Evolutionary conservation across 352 stramenopile species (phyloP), one percentile per base, ranked within the genome.

Genomic region (Phytopythium ostracodes): DNA sequence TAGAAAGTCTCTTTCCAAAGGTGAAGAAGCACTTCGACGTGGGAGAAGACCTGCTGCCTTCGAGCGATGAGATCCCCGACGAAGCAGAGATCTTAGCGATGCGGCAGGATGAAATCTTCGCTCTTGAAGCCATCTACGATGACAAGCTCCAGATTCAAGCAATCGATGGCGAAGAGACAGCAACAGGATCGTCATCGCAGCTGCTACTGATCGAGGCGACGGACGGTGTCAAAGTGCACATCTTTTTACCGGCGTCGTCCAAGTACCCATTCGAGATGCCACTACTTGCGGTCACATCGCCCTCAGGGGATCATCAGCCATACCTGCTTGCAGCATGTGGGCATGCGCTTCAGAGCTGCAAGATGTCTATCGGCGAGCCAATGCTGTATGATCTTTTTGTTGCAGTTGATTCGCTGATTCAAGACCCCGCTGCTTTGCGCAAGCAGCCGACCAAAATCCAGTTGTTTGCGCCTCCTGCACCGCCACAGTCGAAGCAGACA

Each of bases 351-450:
- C 75, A 86, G 51, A 77, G 75, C n/a, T 84, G 74, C 33, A 62
- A 71, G 11, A 73, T 71, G 15, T 72, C 70, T 1, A 69, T 92
- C 9, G 87, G 87, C 8, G 87, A 92, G 18, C 87, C 87, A 2
- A 86, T 92, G 73, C 72, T 95, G 18, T 95, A 93, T 64, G 82
- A 93, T 47, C 74, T 95, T 22, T 88, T 76, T 54, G 82, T 89
- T 47, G 74, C 81, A 1, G 70, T 92, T 14, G 82, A 93, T 53
- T 75, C 70, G 3, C 71, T 86, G 36, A 59, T 89, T 17, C 66
- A 74, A 12, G 66, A 87, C 25, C 59, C 65, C 12, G 62, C 59
- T 11, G 63, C 68, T 15, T 63, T 78, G 20, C 47, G 51, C 0
- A 80, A 36, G 44, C 70, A 62, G 4, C 50, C 60, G n/a, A 55